Conservation (phyloP, 176 grass and related monocot species). For the Carex kokanica region DNA sequence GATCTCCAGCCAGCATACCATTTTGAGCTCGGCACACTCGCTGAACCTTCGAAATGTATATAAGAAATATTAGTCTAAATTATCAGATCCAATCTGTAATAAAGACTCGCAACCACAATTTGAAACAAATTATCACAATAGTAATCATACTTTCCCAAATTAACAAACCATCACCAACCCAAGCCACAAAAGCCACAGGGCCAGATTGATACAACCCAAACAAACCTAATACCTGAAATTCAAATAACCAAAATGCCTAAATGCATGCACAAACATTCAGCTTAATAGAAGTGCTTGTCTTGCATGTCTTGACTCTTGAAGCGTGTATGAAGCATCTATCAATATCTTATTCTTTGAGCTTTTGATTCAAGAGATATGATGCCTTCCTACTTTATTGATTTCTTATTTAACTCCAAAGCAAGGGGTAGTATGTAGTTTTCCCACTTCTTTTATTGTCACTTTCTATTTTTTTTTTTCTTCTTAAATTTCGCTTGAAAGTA, state of each 20-base stretch:
- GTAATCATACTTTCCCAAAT: neutral
- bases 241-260: neutral
- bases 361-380: too few species aligned
- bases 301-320: too few species aligned
- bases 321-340: too few species aligned
- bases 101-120: neutral
- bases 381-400: too few species aligned
- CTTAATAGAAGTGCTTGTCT: too few species aligned
- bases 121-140: neutral
- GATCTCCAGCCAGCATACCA: constrained; percentile 70
- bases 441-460: too few species aligned
- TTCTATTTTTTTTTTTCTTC: too few species aligned
- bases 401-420: too few species aligned
- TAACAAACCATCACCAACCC: neutral
- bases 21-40: constrained; percentile 28
- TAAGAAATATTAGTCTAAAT: neutral
- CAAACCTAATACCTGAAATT: neutral
- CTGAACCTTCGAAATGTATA: constrained; percentile 31
- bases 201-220: neutral
- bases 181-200: neutral
- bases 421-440: too few species aligned
- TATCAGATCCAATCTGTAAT: neutral
- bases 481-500: too few species aligned
- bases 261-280: too few species aligned
- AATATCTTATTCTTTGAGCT: too few species aligned